phyloP scores from a whole-genome alignment of 768 basidiomycete genomes.

The Pisolithus sp. region DNA sequence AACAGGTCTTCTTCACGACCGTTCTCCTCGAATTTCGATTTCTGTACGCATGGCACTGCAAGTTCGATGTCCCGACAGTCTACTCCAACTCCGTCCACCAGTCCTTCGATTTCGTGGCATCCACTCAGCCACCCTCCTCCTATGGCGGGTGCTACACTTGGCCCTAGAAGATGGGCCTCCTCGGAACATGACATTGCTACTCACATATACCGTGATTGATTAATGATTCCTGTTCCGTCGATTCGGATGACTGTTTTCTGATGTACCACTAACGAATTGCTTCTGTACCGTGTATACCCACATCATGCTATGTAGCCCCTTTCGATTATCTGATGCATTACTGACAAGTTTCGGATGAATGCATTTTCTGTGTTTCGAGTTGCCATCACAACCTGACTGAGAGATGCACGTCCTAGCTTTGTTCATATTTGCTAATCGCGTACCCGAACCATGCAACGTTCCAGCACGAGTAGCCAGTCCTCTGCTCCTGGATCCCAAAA shows the following conservation, averaged over 20 bases:
- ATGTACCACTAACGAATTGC: not conserved
- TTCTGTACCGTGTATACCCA: not conserved
- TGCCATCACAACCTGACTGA: not conserved
- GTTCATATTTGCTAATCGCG: not conserved
- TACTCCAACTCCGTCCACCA: not conserved
- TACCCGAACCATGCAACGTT: not conserved
- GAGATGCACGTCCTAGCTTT: not conserved
- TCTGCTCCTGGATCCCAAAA: slow-evolving; percentile 18
- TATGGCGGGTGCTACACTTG: slow-evolving; percentile 2
- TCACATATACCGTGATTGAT: not conserved
- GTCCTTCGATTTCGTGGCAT: slow-evolving; percentile 1
- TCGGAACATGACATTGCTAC: slow-evolving; percentile 10
- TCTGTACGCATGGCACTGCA: not conserved
- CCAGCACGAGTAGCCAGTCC: slow-evolving; percentile 1
- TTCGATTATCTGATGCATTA: no score
- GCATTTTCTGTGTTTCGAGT: not conserved
- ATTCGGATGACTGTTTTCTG: not conserved
- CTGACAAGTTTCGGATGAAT: not conserved
- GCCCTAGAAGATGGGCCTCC: slow-evolving; percentile 17
- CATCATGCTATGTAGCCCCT: not conserved
- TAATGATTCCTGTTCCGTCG: not conserved
- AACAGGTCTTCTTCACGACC: slow-evolving; percentile 5
- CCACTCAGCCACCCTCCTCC: not conserved
- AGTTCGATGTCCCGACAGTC: slow-evolving; percentile 1
- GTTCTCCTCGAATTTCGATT: slow-evolving; percentile 1